Evolutionary conservation across 1,139 yeast genomes (phyloP).

Genomic region (Zygotorulaspora mrakii): DNA sequence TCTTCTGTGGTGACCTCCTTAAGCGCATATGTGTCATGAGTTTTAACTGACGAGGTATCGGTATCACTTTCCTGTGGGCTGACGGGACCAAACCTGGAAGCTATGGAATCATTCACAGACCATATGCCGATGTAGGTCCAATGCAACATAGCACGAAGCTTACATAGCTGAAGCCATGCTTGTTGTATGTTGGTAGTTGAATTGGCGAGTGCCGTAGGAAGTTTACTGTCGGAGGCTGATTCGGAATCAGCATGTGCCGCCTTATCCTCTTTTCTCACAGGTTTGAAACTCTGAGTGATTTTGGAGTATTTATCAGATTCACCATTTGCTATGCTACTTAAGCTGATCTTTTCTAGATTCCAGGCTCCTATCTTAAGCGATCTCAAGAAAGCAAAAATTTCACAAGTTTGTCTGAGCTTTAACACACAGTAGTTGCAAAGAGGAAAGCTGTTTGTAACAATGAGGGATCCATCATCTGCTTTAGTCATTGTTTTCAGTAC

Average conservation of each 20-base stretch:
- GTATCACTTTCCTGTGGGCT: conserved; percentile 19
- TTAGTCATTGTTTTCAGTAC: conserved; percentile 46
- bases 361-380: conserved; percentile 53
- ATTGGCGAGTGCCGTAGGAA: conserved; percentile 19
- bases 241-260: conserved; percentile 19
- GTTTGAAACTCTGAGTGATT: conserved; percentile 12
- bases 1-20: conserved; percentile 6
- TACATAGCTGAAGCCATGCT: conserved; percentile 57
- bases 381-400: conserved; percentile 69
- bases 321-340: conserved; percentile 20
- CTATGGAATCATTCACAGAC: conserved; percentile 38
- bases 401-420: conserved; percentile 75
- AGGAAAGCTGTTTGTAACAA: conserved; percentile 51
- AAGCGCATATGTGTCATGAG: not conserved
- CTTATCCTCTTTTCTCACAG: conserved; percentile 29
- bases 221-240: conserved; percentile 19
- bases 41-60: conserved; percentile 5
- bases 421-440: conserved; percentile 79
- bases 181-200: conserved; percentile 39
- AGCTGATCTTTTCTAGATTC: conserved; percentile 43
- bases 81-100: conserved; percentile 36
- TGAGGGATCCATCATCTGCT: conserved; percentile 31
- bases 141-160: conserved; percentile 59
- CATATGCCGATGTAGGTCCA: conserved; percentile 78
- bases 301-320: conserved; percentile 19